Evolutionary conservation across 257 asterid genomes (phyloP).

Genomic region (Capsicum baccatum): DNA sequence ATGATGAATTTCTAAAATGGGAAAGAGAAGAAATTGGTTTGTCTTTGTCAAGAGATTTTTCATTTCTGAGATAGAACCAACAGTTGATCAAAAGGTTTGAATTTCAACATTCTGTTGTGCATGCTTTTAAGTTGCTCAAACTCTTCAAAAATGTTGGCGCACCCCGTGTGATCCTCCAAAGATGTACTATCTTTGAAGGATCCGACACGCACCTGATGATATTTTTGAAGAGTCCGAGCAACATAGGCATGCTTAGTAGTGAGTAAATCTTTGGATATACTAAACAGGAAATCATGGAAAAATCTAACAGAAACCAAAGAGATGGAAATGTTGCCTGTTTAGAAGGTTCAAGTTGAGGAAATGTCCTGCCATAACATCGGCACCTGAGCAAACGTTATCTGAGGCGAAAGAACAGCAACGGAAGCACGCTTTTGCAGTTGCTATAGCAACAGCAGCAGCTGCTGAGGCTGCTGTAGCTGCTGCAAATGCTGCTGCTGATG

Average conservation of each 20-base stretch:
- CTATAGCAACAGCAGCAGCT: constrained; percentile 83
- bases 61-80: constrained; percentile 55
- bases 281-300: background rate
- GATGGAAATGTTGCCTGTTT: constrained; percentile 58
- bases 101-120: constrained; percentile 21
- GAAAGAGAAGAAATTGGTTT: constrained; percentile 72
- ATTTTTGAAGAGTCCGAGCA: too few species aligned
- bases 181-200: too few species aligned
- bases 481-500: constrained; percentile 93
- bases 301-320: constrained; percentile 53
- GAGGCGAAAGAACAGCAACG: constrained; percentile 74
- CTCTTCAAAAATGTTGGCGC: too few species aligned
- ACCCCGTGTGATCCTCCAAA: too few species aligned
- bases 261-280: constrained; percentile 5
- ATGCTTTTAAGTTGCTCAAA: too few species aligned
- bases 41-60: constrained; percentile 67
- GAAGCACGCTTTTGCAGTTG: constrained; percentile 72
- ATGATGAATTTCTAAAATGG: constrained; percentile 48
- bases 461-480: constrained; percentile 94
- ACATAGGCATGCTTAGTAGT: background rate
- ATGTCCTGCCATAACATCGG: constrained; percentile 52
- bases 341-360: constrained; percentile 52
- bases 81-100: constrained; percentile 56
- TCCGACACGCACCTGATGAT: too few species aligned
- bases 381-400: constrained; percentile 52